A percentile compares a stretch with the other conserved stretches of the same genome.
Evolutionary conservation across 2,329 filamentous ascomycete genomes (phyloP).

Genomic region (Pseudopithomyces chartarum): DNA sequence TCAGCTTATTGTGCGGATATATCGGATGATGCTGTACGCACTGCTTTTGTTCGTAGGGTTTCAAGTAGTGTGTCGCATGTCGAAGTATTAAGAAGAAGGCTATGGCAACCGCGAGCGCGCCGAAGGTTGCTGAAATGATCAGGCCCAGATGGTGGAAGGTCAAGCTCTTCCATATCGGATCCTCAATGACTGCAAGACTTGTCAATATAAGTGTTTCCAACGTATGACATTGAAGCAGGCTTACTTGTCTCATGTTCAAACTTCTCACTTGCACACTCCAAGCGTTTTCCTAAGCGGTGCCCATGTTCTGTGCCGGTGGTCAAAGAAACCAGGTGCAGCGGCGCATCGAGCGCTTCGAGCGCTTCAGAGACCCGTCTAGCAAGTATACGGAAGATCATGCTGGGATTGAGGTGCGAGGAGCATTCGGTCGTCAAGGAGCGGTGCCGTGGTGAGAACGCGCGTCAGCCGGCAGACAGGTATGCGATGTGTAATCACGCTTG

Average conservation of each 20-base stretch:
- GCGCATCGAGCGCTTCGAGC: neutral
- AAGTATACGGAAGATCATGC: constrained; percentile 5
- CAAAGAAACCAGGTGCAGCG: neutral
- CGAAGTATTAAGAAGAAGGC: constrained; percentile 60
- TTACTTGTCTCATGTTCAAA: constrained; percentile 37
- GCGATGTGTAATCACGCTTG: neutral
- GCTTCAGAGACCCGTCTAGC: constrained; percentile 2
- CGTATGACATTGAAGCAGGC: constrained; percentile 28
- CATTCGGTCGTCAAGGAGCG: constrained; percentile 11
- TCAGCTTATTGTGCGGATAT: constrained; percentile 15
- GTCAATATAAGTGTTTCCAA: constrained; percentile 8
- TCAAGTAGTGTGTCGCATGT: constrained; percentile 65
- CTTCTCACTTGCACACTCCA: constrained; percentile 20
- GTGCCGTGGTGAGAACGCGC: constrained; percentile 6
- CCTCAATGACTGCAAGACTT: constrained; percentile 46
- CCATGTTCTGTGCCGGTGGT: neutral
- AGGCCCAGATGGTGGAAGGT: constrained; percentile 64
- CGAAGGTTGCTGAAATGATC: constrained; percentile 59
- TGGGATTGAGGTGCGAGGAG: neutral
- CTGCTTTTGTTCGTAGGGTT: constrained; percentile 65
- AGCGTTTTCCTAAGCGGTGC: constrained; percentile 2
- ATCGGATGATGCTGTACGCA: constrained; percentile 36
- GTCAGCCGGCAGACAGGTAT: constrained; percentile 1
- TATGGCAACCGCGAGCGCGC: constrained; percentile 55
- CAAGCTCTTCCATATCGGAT: constrained; percentile 57